Conservation (phyloP, 176 grass and related monocot species). For the Phyllostachys edulis region DNA sequence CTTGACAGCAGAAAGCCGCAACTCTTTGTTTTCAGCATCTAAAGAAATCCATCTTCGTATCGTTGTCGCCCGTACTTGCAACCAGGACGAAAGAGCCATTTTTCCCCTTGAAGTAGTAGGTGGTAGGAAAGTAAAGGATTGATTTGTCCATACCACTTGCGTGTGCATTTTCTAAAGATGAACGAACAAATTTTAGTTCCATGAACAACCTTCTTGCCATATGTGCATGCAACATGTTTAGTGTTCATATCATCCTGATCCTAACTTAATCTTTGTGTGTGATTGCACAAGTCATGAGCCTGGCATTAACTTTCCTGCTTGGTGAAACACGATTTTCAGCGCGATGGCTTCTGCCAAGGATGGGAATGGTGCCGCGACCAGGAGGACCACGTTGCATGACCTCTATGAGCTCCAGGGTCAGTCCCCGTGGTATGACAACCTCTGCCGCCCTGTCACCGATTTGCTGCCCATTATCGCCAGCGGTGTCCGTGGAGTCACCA, state of each 20-base stretch:
- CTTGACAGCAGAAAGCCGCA: not conserved
- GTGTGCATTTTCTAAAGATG: not conserved
- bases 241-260: not conserved
- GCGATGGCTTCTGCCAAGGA: conserved; percentile 58
- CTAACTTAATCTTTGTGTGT: not conserved
- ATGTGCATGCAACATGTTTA: not conserved
- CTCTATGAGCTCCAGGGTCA: conserved; percentile 90
- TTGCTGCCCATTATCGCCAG: conserved; percentile 75
- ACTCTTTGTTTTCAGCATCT: too few relatives aligned
- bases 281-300: not conserved
- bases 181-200: not conserved
- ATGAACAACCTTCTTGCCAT: not conserved
- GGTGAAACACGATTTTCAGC: conserved; percentile 20
- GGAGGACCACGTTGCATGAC: conserved; percentile 76
- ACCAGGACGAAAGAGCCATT: not conserved
- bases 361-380: conserved; percentile 64
- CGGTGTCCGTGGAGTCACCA: conserved; percentile 91
- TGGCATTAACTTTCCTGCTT: not conserved
- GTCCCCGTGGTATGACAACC: conserved; percentile 98
- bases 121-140: too few relatives aligned
- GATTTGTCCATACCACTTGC: too few relatives aligned
- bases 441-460: conserved; percentile 91
- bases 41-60: too few relatives aligned
- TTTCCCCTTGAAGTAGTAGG: not conserved
- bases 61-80: not conserved